Evolutionary conservation across 1,139 yeast genomes (phyloP), one percentile per base, ranked within the genome.

Genomic region (Scheffersomyces cryptocercus): DNA sequence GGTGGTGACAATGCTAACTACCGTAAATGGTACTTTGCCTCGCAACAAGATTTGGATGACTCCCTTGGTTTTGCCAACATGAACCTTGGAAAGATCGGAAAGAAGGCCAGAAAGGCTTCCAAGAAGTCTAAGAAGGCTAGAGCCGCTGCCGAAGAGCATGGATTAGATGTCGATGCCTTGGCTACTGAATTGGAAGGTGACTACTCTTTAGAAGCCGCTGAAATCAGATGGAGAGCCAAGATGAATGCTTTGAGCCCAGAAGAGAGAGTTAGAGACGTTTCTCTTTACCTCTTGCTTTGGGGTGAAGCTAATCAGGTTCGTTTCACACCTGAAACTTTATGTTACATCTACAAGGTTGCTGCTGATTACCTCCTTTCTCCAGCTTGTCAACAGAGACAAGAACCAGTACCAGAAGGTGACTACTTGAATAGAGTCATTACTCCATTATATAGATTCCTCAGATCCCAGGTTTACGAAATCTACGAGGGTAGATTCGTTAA

Each of bases 291-390:
- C 57, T 78, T 91, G 61, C 78, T 90, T 58, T 93, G 99, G 99
- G 99, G 99, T 66, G 99, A 93, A 72, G 96, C 98, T 36, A 91
- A 91, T 70, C 98, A 93, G 73, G 91, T 93, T 48, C 83, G 99
- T 65, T 95, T 91, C 69, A 84, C 93, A 44, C 90, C 99, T 11
- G 99, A 93, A 72, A 79, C 88, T 66, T 72, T 91, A 53, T 90
- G 97, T 75, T 93, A 86, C 76, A 84, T 95, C 58, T 93, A 83
- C 78, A 91, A 93, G 74, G 86, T 96, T 62, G 97, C 97, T 40
- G 81, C 77, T 57, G 99, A 93, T 67, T 88, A 90, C 72, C 78
- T 87, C 65, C 68, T 81, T 53, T 88, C 97, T 47, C 95, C 96
- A 46, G 85, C 86, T 61, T 90, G 97, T 69, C 95, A 88, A 73